phyloP scores from a whole-genome alignment of 2,329 filamentous ascomycete species.

The Oidium heveae region DNA sequence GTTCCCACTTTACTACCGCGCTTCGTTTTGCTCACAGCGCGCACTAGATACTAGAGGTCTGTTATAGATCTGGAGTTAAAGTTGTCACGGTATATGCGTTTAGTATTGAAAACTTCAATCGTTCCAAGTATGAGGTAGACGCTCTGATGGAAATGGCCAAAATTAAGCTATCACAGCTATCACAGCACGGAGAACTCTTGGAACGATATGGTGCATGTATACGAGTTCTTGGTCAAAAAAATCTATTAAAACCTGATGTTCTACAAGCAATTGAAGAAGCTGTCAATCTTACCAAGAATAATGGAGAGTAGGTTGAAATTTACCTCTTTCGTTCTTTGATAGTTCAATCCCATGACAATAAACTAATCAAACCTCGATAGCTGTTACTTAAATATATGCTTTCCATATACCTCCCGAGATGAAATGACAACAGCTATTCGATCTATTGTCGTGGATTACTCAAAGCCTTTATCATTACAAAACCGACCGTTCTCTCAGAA shows the following conservation, averaged over 20 bases:
- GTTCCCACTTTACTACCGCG: background rate
- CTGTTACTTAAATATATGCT: slow-evolving; percentile 75
- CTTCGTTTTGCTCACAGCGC: slow-evolving; percentile 3
- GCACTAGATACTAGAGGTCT: slow-evolving; percentile 67
- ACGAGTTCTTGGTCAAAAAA: slow-evolving; percentile 60
- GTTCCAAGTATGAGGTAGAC: slow-evolving; percentile 87
- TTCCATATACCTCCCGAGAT: slow-evolving; percentile 86
- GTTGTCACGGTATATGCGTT: slow-evolving; percentile 97
- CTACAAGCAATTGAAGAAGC: slow-evolving; percentile 69
- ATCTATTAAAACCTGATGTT: slow-evolving; percentile 68
- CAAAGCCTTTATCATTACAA: slow-evolving; percentile 36
- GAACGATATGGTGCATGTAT: slow-evolving; percentile 81
- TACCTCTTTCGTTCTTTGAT: too few species aligned
- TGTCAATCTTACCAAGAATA: slow-evolving; percentile 64
- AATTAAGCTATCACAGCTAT: slow-evolving; percentile 73
- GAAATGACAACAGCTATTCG: slow-evolving; percentile 84
- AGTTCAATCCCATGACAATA: background rate
- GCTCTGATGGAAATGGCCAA: slow-evolving; percentile 96
- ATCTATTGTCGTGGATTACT: slow-evolving; percentile 68
- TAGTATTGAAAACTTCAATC: slow-evolving; percentile 97
- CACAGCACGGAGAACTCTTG: slow-evolving; percentile 77
- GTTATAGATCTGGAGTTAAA: slow-evolving; percentile 91
- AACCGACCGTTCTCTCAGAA: slow-evolving; percentile 63
- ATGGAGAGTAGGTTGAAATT: slow-evolving; percentile 36
- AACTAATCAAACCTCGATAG: slow-evolving; percentile 12